Percentiles rank a stretch among this genome's conserved stretches.
These are phyloP conservation scores for Solanum aculeatissimum DNA, from an alignment of 305 asterid genomes.

Conservation along the genomic window DNA sequence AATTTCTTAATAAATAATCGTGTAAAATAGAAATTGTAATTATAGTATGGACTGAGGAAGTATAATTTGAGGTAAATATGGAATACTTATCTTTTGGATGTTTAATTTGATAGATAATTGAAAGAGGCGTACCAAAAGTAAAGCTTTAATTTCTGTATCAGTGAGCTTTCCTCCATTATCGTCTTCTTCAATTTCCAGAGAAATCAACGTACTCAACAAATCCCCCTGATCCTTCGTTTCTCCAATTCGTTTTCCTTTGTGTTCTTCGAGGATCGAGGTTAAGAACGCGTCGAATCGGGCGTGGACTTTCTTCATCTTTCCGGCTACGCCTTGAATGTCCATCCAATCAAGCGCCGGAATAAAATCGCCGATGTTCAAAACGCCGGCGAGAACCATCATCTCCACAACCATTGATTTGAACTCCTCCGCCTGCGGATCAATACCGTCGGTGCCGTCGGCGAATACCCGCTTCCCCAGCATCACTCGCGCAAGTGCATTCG, in stretches of 20 bases:
- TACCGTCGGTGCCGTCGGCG: slow-evolving; percentile 31
- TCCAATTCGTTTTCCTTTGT: slow-evolving; percentile 9
- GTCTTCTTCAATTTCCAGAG: slow-evolving; percentile 27
- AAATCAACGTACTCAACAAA: slow-evolving; percentile 40
- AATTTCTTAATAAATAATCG: too few relatives aligned
- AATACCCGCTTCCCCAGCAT: slow-evolving; percentile 62
- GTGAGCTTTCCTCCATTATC: slow-evolving; percentile 37
- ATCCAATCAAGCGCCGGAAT: slow-evolving; percentile 54
- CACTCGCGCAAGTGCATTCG: slow-evolving; percentile 59
- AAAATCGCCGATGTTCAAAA: slow-evolving; percentile 69
- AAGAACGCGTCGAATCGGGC: slow-evolving; percentile 60
- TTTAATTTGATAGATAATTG: too few relatives aligned
- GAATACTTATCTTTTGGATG: too few relatives aligned
- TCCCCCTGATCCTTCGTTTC: slow-evolving; percentile 16
- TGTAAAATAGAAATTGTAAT: too few relatives aligned
- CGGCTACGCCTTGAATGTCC: slow-evolving; percentile 62
- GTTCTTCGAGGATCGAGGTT: slow-evolving; percentile 39
- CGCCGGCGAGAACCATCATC: slow-evolving; percentile 65
- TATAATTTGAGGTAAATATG: too few relatives aligned
- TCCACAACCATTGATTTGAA: slow-evolving; percentile 78
- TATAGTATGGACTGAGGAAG: too few relatives aligned
- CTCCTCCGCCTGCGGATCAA: slow-evolving; percentile 59
- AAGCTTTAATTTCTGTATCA: slow-evolving; percentile 69
- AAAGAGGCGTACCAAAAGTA: slow-evolving; percentile 50
- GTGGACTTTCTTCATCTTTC: slow-evolving; percentile 72